Conservation (phyloP, 768 basidiomycete species). For the Podaxis sp. region DNA sequence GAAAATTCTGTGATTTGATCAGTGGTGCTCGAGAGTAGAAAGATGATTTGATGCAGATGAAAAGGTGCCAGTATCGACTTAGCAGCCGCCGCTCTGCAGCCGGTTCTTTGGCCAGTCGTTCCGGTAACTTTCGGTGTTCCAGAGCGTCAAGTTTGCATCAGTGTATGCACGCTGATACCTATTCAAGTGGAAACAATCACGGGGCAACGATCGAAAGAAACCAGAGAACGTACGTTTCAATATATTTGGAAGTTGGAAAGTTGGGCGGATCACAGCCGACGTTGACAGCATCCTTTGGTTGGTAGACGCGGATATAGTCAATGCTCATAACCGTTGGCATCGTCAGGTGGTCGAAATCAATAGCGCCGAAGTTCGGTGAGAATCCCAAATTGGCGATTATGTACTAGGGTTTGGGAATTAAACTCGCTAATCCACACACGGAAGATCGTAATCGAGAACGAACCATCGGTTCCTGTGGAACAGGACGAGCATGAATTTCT, state of each 20-base stretch:
- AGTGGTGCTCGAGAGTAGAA: not conserved
- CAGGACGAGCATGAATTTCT: conserved; percentile 52
- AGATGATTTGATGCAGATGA: not conserved
- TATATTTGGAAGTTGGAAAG: conserved; percentile 76
- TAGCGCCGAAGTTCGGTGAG: conserved; percentile 60
- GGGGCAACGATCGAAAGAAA: not conserved
- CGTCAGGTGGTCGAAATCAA: conserved; percentile 52
- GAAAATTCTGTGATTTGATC: conserved; percentile 2
- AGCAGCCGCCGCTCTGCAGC: conserved; percentile 16
- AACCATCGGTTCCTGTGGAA: conserved; percentile 74
- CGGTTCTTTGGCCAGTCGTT: conserved; percentile 38
- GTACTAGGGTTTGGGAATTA: conserved; percentile 34
- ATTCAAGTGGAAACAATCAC: not conserved
- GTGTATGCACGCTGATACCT: conserved; percentile 37
- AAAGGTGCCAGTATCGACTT: not conserved
- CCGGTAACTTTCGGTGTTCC: conserved; percentile 26
- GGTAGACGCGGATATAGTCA: conserved; percentile 82
- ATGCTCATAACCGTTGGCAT: conserved; percentile 63
- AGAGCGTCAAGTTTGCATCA: conserved; percentile 38
- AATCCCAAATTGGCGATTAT: conserved; percentile 71
- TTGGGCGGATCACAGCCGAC: conserved; percentile 68
- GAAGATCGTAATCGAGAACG: conserved; percentile 25
- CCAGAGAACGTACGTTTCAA: conserved; percentile 48
- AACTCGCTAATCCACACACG: conserved; percentile 1
- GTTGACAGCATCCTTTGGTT: conserved; percentile 41